These are phyloP conservation scores for Kodamaea jinghongensis DNA, from an alignment of 805 yeast species.

Conservation along the genomic window DNA sequence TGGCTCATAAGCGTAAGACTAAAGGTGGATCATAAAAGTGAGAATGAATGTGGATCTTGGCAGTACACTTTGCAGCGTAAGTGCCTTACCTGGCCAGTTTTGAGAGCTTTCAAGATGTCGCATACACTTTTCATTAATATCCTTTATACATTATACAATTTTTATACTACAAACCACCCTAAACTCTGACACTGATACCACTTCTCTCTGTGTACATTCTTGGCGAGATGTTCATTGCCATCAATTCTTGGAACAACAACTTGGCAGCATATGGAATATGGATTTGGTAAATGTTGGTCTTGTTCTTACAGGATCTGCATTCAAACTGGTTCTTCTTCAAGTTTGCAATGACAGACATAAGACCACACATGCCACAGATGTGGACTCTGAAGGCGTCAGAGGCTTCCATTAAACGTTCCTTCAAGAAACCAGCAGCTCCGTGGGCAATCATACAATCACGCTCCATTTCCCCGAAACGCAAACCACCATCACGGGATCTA, in stretches of 20 bases:
- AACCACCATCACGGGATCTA: conserved; percentile 98
- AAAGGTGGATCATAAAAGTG: too few species aligned
- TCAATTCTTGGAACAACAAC: conserved; percentile 94
- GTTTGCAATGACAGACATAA: conserved; percentile 97
- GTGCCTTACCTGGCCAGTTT: too few species aligned
- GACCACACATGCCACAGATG: conserved; percentile 96
- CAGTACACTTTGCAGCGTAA: too few species aligned
- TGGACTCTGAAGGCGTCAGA: conserved; percentile 98
- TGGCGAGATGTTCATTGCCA: conserved; percentile 99
- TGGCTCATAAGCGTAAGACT: too few species aligned
- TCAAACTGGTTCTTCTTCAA: conserved; percentile 96
- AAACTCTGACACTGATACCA: conserved; percentile 9
- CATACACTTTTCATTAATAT: too few species aligned
- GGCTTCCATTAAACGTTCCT: conserved; percentile 98
- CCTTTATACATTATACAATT: conserved; percentile 8
- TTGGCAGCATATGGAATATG: conserved; percentile 99
- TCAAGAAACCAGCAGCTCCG: conserved; percentile 97
- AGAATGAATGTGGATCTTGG: too few species aligned
- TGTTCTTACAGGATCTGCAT: conserved; percentile 97
- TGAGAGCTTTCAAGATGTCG: too few species aligned
- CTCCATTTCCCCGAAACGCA: conserved; percentile 99
- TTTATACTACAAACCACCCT: conserved; percentile 1
- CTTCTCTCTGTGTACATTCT: conserved; percentile 88
- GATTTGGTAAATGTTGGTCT: conserved; percentile 95
- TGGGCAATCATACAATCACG: conserved; percentile 99